Evolutionary conservation across 768 basidiomycete species (phyloP).

Genomic region (Boletus rubescentipes): DNA sequence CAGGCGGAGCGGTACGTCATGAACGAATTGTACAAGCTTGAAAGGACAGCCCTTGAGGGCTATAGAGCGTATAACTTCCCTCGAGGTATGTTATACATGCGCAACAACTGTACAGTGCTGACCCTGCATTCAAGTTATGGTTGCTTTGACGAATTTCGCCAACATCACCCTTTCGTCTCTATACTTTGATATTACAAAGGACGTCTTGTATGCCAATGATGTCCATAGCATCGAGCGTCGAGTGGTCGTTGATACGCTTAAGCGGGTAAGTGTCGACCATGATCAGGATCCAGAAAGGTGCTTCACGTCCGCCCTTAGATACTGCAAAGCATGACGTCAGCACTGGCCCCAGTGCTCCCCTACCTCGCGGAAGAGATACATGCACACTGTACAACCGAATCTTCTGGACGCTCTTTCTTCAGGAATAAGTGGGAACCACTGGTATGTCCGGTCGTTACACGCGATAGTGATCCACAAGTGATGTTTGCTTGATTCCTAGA

Average conservation of each 20-base stretch:
- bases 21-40: slow-evolving; percentile 76
- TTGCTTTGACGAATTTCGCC: slow-evolving; percentile 70
- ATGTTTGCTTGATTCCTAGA: slow-evolving; percentile 37
- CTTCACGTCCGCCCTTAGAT: slow-evolving; percentile 41
- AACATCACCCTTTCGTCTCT: slow-evolving; percentile 85
- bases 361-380: slow-evolving; percentile 91
- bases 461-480: neutral
- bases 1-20: slow-evolving; percentile 87
- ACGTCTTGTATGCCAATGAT: slow-evolving; percentile 77
- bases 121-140: slow-evolving; percentile 53
- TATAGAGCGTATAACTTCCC: slow-evolving; percentile 81
- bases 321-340: slow-evolving; percentile 60
- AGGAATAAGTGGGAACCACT: slow-evolving; percentile 63
- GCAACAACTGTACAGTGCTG: neutral
- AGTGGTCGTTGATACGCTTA: slow-evolving; percentile 67
- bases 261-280: slow-evolving; percentile 48
- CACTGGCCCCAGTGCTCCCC: slow-evolving; percentile 85
- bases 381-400: slow-evolving; percentile 19
- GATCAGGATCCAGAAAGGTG: neutral
- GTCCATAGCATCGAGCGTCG: slow-evolving; percentile 52
- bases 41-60: slow-evolving; percentile 61
- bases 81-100: slow-evolving; percentile 50
- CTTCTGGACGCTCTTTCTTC: slow-evolving; percentile 59
- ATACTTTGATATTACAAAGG: slow-evolving; percentile 92
- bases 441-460: slow-evolving; percentile 41